These are phyloP conservation scores for Lachancea fermentati DNA, from an alignment of 805 yeast species.

Conservation along the genomic window DNA sequence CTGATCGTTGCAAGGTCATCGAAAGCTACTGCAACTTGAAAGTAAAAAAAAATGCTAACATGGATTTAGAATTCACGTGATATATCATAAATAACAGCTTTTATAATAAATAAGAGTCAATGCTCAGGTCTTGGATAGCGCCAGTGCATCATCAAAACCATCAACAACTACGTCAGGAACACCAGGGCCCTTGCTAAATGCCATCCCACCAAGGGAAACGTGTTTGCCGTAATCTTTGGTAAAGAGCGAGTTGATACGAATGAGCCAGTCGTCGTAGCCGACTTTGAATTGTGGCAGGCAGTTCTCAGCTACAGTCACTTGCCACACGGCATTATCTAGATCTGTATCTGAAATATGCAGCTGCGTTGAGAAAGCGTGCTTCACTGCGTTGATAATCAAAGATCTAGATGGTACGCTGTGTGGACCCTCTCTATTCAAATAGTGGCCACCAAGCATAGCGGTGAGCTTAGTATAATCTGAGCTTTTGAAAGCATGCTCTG, in stretches of 20 bases:
- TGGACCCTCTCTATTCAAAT: constrained; percentile 33
- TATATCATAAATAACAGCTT: background rate
- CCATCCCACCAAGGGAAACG: constrained; percentile 70
- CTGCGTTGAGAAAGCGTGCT: constrained; percentile 36
- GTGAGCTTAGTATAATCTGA: constrained; percentile 64
- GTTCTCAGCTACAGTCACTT: constrained; percentile 40
- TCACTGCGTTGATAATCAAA: constrained; percentile 26
- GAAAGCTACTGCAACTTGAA: too few species aligned
- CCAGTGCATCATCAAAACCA: constrained; percentile 52
- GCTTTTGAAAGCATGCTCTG: background rate
- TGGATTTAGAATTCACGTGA: background rate
- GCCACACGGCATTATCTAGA: constrained; percentile 28
- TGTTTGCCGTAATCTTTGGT: constrained; percentile 34
- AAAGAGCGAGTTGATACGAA: constrained; percentile 33
- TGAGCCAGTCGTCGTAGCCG: constrained; percentile 51
- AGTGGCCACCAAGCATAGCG: constrained; percentile 87
- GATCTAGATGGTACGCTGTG: constrained; percentile 15
- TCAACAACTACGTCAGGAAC: constrained; percentile 80
- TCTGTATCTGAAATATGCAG: constrained; percentile 33
- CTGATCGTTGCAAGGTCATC: too few species aligned
- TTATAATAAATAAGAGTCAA: background rate
- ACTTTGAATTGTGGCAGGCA: constrained; percentile 79
- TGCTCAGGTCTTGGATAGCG: constrained; percentile 5
- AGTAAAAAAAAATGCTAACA: background rate
- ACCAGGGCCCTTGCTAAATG: constrained; percentile 75